Conservation (phyloP, 148 eudicot genomes). For the Rhododendron ferrugineum region DNA sequence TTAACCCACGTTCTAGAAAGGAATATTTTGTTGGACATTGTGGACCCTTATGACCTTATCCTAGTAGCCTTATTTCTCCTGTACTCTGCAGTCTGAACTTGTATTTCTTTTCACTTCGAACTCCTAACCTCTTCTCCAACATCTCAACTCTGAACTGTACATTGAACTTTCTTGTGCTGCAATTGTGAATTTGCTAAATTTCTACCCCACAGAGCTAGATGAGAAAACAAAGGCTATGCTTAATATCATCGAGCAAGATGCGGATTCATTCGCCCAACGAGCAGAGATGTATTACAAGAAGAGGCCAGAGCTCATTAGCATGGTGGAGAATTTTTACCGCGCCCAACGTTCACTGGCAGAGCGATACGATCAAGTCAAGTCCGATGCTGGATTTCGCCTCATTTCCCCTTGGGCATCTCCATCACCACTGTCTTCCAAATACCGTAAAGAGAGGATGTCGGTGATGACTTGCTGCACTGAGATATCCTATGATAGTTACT, state of each 20-base stretch:
- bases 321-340: constrained; percentile 76
- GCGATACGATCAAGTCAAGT: constrained; percentile 59
- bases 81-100: not conserved
- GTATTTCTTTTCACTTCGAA: not conserved
- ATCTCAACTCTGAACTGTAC: not conserved
- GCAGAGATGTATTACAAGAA: constrained; percentile 96
- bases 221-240: constrained; percentile 69
- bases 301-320: constrained; percentile 70
- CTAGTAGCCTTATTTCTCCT: not conserved
- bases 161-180: not conserved
- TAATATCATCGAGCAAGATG: constrained; percentile 73
- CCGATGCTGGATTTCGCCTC: constrained; percentile 41
- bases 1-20: not conserved
- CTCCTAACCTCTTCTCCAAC: not conserved
- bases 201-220: constrained; percentile 49
- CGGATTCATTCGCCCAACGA: constrained; percentile 82
- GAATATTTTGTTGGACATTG: not conserved
- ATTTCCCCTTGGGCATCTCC: constrained; percentile 29
- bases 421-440: constrained; percentile 40
- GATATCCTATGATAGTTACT: constrained; percentile 55
- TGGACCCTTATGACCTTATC: not conserved
- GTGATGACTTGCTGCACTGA: constrained; percentile 15
- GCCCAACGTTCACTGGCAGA: constrained; percentile 78
- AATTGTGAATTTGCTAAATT: not conserved
- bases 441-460: constrained; percentile 21